Evolutionary conservation across 495 filamentous ascomycete species (phyloP).

Genomic region (Annulohypoxylon moriforme): DNA sequence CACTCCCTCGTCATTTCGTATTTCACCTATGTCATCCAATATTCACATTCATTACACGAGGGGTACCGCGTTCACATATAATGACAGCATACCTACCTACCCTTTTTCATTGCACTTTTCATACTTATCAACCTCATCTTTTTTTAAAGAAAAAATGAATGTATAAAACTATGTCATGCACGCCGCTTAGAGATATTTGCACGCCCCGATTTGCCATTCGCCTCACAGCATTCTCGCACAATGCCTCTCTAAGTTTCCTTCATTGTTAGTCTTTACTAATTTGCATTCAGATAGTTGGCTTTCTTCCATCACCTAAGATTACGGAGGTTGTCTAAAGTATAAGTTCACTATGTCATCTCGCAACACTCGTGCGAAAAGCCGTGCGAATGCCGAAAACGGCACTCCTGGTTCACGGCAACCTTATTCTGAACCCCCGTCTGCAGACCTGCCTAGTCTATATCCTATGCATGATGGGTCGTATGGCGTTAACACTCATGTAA

Average conservation of each 20-base stretch:
- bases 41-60: background rate
- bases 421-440: conserved; percentile 25
- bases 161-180: no score
- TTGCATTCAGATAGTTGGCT: background rate
- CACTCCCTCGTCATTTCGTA: background rate
- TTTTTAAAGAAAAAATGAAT: background rate
- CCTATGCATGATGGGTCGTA: conserved; percentile 49
- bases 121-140: background rate
- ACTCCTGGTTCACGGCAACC: conserved; percentile 23
- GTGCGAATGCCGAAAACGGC: conserved; percentile 17
- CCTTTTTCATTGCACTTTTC: background rate
- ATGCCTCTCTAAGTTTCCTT: background rate
- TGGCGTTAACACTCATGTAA: conserved; percentile 46
- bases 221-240: background rate
- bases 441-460: conserved; percentile 42
- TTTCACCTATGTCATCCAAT: background rate
- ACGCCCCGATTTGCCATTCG: background rate
- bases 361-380: conserved; percentile 43
- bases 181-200: background rate
- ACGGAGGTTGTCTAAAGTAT: background rate
- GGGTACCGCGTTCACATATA: background rate
- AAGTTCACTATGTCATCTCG: conserved; percentile 46
- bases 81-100: background rate
- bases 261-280: conserved; percentile 2
- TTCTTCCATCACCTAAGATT: background rate